These are phyloP conservation scores for Mortierella sp. DNA, from an alignment of 371 early-diverging fungal genomes.

Conservation along the genomic window DNA sequence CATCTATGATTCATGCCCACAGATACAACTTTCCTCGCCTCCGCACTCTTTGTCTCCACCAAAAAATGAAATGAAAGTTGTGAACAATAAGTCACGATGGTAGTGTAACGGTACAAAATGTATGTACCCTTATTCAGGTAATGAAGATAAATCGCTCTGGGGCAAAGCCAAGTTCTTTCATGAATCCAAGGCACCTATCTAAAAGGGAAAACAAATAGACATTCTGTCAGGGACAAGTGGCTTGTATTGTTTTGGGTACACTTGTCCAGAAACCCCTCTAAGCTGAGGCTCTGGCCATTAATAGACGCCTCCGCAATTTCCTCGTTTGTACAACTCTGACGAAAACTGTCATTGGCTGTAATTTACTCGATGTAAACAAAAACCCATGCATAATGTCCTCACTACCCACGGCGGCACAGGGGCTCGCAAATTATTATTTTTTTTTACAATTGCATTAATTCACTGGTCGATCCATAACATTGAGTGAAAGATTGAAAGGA, in stretches of 20 bases:
- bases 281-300: no score
- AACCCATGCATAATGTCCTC: background rate
- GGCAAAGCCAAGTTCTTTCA: no score
- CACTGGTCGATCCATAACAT: background rate
- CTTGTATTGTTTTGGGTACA: background rate
- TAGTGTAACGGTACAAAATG: no score
- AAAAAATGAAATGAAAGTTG: no score
- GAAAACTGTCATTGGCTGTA: conserved; percentile 22
- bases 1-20: no score
- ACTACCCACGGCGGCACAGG: background rate
- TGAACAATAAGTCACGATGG: no score
- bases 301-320: background rate
- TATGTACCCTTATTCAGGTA: no score
- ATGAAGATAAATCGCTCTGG: no score
- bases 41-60: no score
- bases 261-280: no score
- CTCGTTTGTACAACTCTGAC: conserved; percentile 25
- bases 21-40: no score
- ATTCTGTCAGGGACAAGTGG: background rate
- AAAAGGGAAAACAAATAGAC: background rate
- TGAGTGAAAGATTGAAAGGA: background rate
- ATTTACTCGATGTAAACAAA: background rate
- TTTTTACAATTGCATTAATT: background rate
- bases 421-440: background rate
- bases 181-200: no score